Evolutionary conservation across 148 eudicot species (phyloP), one percentile per base, ranked within the genome.

Genomic region (Amaranthus palmeri): DNA sequence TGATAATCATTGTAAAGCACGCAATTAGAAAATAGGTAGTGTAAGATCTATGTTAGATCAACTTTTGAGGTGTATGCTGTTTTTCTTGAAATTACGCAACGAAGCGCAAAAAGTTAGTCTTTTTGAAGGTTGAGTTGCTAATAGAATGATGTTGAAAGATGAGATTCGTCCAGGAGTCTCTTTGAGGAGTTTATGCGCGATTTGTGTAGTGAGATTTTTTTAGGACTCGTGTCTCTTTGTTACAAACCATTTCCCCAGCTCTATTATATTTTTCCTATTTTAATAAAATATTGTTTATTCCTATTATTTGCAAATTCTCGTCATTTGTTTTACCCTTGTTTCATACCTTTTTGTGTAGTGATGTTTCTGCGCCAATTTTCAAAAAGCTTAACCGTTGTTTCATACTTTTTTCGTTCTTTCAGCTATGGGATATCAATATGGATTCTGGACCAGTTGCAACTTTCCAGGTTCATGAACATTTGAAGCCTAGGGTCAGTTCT

Each of bases 341-440:
- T 54, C 17, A 54, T 54, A 25, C 36, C 36, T 25, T 25, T 54
- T 13, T n/a, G 59, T n/a, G 6, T 55, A 15, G 17, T 15, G 36
- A 55, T 55, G 25, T 5, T 36, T 17, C 59, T 55, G 59, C 10
- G 17, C 42, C 18, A 8, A 58, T 25, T 58, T 58, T 58, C 10
- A 7, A 18, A 7, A 18, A 58, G 41, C 61, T 55, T n/a, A 55
- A 18, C 11, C 7, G 41, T 69, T 67, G 50, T 67, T 54, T 61
- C n/a, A 55, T 18, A 57, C 5, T 10, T 62, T 0, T 17, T n/a
- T 46, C 17, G 5, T 65, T 46, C 56, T 61, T 86, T 79, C 87
- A 93, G 98, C 81, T 93, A 71, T 93, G 98, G 98, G 97, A 93
- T 75, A 89, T 93, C 72, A 91, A 93, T 76, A 93, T 93, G 98